Conservation (phyloP, 306 rosid genomes). For the Trifolium subterraneum region DNA sequence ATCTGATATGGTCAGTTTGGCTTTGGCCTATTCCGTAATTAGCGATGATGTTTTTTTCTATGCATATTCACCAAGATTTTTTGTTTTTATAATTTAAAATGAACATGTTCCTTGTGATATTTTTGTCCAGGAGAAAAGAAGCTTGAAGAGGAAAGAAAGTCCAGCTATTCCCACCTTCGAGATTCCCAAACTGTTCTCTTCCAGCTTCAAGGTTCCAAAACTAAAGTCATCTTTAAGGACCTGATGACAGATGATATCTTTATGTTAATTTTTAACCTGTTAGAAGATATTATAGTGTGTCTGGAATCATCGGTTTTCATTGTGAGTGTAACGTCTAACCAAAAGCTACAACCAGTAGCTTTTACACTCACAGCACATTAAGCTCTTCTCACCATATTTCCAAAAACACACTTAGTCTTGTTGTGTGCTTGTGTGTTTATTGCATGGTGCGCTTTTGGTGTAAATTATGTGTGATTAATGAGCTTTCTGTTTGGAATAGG, state of each 20-base stretch:
- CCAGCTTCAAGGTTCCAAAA: slow-evolving; percentile 81
- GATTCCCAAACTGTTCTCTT: slow-evolving; percentile 73
- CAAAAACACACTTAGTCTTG: slow-evolving; percentile 7
- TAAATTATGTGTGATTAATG: slow-evolving; percentile 44
- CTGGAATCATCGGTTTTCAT: neutral
- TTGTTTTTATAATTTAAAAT: slow-evolving; percentile 5
- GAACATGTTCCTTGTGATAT: neutral
- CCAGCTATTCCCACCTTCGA: slow-evolving; percentile 32
- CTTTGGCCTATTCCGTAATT: neutral
- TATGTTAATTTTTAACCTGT: neutral
- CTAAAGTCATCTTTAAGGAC: slow-evolving; percentile 54
- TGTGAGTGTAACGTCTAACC: neutral
- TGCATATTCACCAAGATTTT: neutral
- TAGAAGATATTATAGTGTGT: slow-evolving; percentile 1
- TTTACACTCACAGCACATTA: neutral
- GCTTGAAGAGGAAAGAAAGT: slow-evolving; percentile 65
- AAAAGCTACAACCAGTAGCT: slow-evolving; percentile 9
- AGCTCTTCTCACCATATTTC: neutral
- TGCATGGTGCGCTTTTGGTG: slow-evolving; percentile 30
- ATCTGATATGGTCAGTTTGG: slow-evolving; percentile 4
- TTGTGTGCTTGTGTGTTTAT: slow-evolving; percentile 5
- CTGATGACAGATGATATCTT: slow-evolving; percentile 25
- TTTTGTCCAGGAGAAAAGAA: slow-evolving; percentile 53
- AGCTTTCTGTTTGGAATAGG: slow-evolving; percentile 30
- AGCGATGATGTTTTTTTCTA: neutral